Percentiles rank a stretch among this genome's conserved stretches.
phyloP scores from a whole-genome alignment of 2,329 filamentous ascomycete species.

The Aspergillus sp. region DNA sequence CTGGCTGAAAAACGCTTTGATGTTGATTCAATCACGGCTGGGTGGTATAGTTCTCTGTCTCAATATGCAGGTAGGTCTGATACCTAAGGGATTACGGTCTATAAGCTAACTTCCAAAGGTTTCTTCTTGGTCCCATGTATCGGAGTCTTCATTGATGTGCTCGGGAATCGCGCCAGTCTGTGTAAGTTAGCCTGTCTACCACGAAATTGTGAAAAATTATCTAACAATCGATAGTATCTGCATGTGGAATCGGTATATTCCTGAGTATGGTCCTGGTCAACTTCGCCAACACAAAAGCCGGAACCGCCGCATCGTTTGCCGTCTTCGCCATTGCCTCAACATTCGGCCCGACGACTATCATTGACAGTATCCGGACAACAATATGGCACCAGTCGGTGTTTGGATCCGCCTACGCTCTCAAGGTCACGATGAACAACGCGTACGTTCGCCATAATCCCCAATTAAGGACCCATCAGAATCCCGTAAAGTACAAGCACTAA shows the following conservation, averaged over 20 bases:
- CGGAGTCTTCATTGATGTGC: slow-evolving; percentile 57
- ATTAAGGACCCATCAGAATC: too few relatives aligned
- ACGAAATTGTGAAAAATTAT: slow-evolving; percentile 17
- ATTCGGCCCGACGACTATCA: slow-evolving; percentile 59
- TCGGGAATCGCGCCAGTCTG: slow-evolving; percentile 54
- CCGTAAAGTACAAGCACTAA: too few relatives aligned
- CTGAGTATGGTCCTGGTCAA: slow-evolving; percentile 56
- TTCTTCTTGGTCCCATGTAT: slow-evolving; percentile 61
- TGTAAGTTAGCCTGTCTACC: slow-evolving; percentile 17
- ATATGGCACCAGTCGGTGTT: slow-evolving; percentile 63
- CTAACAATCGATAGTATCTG: slow-evolving; percentile 20
- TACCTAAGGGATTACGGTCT: too few relatives aligned
- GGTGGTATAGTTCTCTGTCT: slow-evolving; percentile 60
- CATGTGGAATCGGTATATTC: slow-evolving; percentile 54
- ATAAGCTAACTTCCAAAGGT: slow-evolving; percentile 10
- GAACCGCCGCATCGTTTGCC: slow-evolving; percentile 60
- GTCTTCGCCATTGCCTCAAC: slow-evolving; percentile 58
- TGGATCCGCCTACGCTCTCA: slow-evolving; percentile 60
- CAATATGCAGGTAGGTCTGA: slow-evolving; percentile 50
- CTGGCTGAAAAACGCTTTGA: slow-evolving; percentile 61
- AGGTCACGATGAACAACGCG: slow-evolving; percentile 62
- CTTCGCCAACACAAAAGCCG: slow-evolving; percentile 50
- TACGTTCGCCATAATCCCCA: slow-evolving; percentile 19
- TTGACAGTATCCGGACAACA: slow-evolving; percentile 60
- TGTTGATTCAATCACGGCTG: slow-evolving; percentile 54